These are phyloP conservation scores for Lizonia empirigonia DNA, from an alignment of 2,329 filamentous ascomycete genomes.

Conservation along the genomic window DNA sequence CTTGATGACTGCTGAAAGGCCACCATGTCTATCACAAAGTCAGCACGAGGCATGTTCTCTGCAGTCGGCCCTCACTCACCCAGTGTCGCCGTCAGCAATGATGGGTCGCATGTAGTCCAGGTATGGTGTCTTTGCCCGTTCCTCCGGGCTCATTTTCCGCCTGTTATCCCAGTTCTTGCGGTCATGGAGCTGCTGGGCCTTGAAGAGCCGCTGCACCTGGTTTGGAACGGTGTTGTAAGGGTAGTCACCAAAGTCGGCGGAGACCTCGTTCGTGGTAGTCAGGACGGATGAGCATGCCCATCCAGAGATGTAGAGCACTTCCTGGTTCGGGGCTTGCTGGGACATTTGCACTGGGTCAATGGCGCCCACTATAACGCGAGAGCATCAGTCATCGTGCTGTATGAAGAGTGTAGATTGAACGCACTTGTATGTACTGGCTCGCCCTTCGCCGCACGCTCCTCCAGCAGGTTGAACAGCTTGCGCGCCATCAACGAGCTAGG, in stretches of 20 bases:
- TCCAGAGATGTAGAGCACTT: constrained; percentile 93
- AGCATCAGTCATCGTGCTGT: constrained; percentile 38
- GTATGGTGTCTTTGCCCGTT: constrained; percentile 79
- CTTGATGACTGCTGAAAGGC: constrained; percentile 90
- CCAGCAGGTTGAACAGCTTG: constrained; percentile 89
- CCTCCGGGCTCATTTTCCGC: constrained; percentile 74
- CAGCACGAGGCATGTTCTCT: not conserved
- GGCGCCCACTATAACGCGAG: constrained; percentile 73
- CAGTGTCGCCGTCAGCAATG: constrained; percentile 94
- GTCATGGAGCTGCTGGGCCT: constrained; percentile 96
- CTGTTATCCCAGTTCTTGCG: constrained; percentile 91
- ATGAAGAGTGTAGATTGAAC: constrained; percentile 42
- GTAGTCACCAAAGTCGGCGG: constrained; percentile 96
- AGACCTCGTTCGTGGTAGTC: constrained; percentile 95
- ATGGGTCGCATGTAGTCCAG: constrained; percentile 93
- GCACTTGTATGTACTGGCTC: constrained; percentile 91
- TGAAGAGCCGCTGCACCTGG: constrained; percentile 93
- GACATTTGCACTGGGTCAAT: constrained; percentile 99
- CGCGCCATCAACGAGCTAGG: constrained; percentile 93
- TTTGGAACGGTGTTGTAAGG: constrained; percentile 99
- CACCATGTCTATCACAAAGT: constrained; percentile 72
- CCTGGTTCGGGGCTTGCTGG: constrained; percentile 93
- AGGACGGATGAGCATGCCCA: constrained; percentile 97
- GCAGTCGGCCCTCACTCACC: constrained; percentile 45
- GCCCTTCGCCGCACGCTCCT: constrained; percentile 75